Evolutionary conservation across 495 filamentous ascomycete genomes (phyloP), one percentile per base, ranked within the genome.

Genomic region (Aeminium ludgeri): DNA sequence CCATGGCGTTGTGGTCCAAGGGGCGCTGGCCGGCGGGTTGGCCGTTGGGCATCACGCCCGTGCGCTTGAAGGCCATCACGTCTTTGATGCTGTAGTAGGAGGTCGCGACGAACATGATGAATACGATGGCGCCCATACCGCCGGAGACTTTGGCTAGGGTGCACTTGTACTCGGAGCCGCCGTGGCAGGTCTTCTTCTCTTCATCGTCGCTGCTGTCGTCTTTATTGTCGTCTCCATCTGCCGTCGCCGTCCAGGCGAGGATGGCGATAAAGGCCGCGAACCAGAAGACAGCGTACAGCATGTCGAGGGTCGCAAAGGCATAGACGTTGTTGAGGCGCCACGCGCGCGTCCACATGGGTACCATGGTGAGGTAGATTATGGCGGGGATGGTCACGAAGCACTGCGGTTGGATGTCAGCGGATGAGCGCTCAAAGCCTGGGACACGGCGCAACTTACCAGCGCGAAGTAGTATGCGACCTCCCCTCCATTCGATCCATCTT

Each of bases 361-460:
- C 74, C 64, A 85, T 80, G 37, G 74, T 70, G 41, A 87, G 69
- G 58, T 86, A 96, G 43, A 94, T 70, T 46, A 89, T 70, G 18
- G 74, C 81, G 4, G 85, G 86, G 40, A 86, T 68, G 42, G 74
- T 77, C 44, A 93, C 59, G 72, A 85, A 92, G 62, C 81, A 89
- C 86, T 94, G 28, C 6, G 16, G 18, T 17, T 8, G 15, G 30
- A 34, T n/a, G n/a, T n/a, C n/a, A n/a, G n/a, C n/a, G n/a, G n/a
- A n/a, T n/a, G n/a, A n/a, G n/a, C n/a, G n/a, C n/a, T n/a, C n/a
- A n/a, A n/a, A n/a, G n/a, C n/a, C n/a, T n/a, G n/a, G n/a, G n/a
- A n/a, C n/a, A 16, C 34, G 28, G 6, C 19, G 37, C n/a, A 7
- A 42, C 77, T 55, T 72, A 91, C 85, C 67, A 87, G 57, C 40